Conservation (phyloP, 257 asterid genomes). For the Solanum corneliomulleri region DNA sequence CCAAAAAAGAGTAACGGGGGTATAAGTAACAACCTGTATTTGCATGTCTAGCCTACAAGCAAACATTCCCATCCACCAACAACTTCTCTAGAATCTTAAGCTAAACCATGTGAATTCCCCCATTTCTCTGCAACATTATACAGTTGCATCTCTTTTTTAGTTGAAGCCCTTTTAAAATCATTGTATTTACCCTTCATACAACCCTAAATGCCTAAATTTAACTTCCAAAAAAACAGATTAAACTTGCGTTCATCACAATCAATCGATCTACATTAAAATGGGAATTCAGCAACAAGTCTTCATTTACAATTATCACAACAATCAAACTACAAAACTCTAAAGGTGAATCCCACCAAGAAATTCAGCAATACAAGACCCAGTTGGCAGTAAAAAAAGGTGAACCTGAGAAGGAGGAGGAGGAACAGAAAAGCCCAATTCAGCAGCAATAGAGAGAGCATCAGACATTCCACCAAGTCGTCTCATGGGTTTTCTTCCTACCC, state of each 20-base stretch:
- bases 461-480: slow-evolving; percentile 91
- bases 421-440: slow-evolving; percentile 77
- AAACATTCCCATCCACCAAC: not conserved
- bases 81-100: not conserved
- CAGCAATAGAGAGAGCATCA: slow-evolving; percentile 86
- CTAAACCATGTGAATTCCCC: not conserved
- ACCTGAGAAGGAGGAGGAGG: slow-evolving; percentile 62
- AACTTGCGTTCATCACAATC: not conserved
- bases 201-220: not conserved
- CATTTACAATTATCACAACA: not conserved
- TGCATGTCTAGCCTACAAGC: not conserved
- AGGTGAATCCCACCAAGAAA: too few species aligned
- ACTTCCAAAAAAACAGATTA: not conserved
- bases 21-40: not conserved
- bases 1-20: not conserved
- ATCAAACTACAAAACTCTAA: not conserved
- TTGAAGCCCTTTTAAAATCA: not conserved
- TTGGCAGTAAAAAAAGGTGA: not conserved
- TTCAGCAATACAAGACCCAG: not conserved
- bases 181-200: not conserved
- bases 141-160: not conserved
- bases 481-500: slow-evolving; percentile 89
- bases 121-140: not conserved
- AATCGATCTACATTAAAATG: not conserved
- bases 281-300: not conserved